Evolutionary conservation across 768 basidiomycete genomes (phyloP), one percentile per base, ranked within the genome.

Genomic region (Leucosporidium scottii): DNA sequence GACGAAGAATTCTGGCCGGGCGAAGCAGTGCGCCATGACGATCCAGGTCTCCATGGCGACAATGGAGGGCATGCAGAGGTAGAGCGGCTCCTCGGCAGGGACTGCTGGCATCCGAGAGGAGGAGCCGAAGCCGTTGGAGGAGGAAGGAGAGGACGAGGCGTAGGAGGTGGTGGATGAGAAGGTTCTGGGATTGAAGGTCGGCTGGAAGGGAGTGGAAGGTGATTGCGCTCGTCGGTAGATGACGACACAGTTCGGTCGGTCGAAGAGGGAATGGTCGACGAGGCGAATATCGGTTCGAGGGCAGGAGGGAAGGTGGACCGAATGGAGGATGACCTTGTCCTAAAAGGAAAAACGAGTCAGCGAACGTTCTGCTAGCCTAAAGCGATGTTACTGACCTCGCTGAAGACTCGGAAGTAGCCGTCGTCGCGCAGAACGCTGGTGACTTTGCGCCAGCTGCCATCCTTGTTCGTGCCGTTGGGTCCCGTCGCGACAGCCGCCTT

Each of bases 11-110:
- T 91, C 90, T 1, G 89, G 87, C 60, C 83, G 82, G 18, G 91
- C 86, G 77, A 88, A 91, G 4, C 90, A 89, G 66, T 86, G 85
- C 64, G 92, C 81, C 60, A 93, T 84, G 28, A 86, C 85, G 58
- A 89, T 81, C 90, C 91, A 93, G 3, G 86, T 84, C 71, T 86
- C 83, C 73, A 85, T 84, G 10, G 80, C 78, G 62, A 90, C 87
- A 2, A 83, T 73, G 70, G 84, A 85, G 36, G 82, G 74, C 76
- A 93, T 90, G 71, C 85, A 84, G 48, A 92, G 80, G 77, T 90
- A 90, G 59, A 92, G 79, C 1, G 88, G 87, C 65, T 89, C 87
- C 12, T 82, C 79, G 48, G 27, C 9, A 3, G 44, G 15, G 39
- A 39, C 25, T 17, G 39, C 39, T 44, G 39, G 39, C 13, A 3